phyloP scores from a whole-genome alignment of 768 basidiomycete genomes.

The Naganishia randhawae region DNA sequence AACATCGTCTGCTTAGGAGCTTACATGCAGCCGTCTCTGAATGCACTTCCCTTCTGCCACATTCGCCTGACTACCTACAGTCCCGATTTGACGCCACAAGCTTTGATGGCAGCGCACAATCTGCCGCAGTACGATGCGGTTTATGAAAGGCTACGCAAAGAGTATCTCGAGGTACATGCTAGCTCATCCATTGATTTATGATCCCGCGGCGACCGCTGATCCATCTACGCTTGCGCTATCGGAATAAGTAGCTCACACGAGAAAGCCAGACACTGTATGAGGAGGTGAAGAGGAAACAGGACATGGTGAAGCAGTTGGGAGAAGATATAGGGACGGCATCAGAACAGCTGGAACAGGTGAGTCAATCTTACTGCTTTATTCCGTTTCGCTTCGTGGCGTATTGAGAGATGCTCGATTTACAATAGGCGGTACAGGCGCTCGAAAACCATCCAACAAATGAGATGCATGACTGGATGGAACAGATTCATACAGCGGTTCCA shows the following conservation, averaged over 20 bases:
- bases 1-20: background rate
- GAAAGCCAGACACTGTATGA: slow-evolving; percentile 14
- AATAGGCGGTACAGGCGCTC: slow-evolving; percentile 19
- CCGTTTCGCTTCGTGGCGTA: background rate
- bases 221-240: background rate
- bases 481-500: slow-evolving; percentile 16
- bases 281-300: slow-evolving; percentile 24
- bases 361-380: slow-evolving; percentile 26
- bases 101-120: slow-evolving; percentile 42
- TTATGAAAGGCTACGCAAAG: slow-evolving; percentile 37
- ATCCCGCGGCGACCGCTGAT: slow-evolving; percentile 22
- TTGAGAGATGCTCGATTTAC: background rate
- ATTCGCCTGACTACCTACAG: slow-evolving; percentile 23
- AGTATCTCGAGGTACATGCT: slow-evolving; percentile 39
- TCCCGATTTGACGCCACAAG: slow-evolving; percentile 41
- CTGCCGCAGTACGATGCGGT: slow-evolving; percentile 46
- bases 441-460: slow-evolving; percentile 17
- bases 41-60: background rate
- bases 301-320: slow-evolving; percentile 23
- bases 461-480: slow-evolving; percentile 20
- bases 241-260: slow-evolving; percentile 1
- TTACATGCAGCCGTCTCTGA: background rate
- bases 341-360: slow-evolving; percentile 39
- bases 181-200: background rate
- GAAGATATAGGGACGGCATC: slow-evolving; percentile 24